phyloP scores from a whole-genome alignment of 306 rosid genomes.

The Malus orientalis region DNA sequence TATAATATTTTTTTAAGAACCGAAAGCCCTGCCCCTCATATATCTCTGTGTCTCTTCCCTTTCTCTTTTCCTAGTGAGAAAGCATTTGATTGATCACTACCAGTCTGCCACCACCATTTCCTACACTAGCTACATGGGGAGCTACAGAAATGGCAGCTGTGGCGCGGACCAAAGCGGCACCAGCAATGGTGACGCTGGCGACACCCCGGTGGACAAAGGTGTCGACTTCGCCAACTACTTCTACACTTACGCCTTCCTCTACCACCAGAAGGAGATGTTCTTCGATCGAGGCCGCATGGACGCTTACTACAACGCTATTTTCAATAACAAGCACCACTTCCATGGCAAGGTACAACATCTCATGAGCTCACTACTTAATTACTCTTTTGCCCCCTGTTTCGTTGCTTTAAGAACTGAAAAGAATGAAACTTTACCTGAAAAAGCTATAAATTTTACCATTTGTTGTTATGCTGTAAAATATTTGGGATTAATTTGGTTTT shows the following conservation, averaged over 20 bases:
- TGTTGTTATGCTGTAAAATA: not conserved
- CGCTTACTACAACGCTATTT: conserved; percentile 71
- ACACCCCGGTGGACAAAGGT: conserved; percentile 48
- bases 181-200: conserved; percentile 5
- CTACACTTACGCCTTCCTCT: conserved; percentile 83
- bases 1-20: conserved; percentile 3
- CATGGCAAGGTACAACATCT: conserved; percentile 52
- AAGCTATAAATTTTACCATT: not conserved
- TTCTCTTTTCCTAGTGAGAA: not conserved
- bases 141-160: conserved; percentile 34
- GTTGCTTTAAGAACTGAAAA: not conserved
- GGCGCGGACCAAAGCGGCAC: conserved; percentile 17
- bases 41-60: not conserved
- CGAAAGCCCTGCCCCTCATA: not conserved
- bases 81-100: not conserved
- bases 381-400: not conserved
- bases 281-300: conserved; percentile 96
- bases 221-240: conserved; percentile 81
- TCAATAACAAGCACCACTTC: conserved; percentile 77
- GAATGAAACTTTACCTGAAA: not conserved
- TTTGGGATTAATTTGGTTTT: conserved; percentile 6
- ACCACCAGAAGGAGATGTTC: conserved; percentile 97
- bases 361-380: not conserved
- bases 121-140: conserved; percentile 42
- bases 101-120: not conserved